Evolutionary conservation across 75 land plant genomes (phyloP).

Genomic region (Chamaecyparis obtusa): DNA sequence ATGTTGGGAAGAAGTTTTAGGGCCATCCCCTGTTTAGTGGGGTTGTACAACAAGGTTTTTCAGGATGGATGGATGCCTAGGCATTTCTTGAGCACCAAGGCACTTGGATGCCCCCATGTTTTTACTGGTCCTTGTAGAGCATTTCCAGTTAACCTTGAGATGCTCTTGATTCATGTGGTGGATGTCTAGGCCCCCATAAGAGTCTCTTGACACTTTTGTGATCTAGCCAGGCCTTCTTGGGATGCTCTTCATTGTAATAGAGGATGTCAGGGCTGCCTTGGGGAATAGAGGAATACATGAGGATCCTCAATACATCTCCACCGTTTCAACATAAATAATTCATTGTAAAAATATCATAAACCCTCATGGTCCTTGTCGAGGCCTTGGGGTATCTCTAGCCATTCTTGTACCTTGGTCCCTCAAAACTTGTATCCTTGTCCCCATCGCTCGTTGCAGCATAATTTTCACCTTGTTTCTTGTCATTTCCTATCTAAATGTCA

Average conservation of each 20-base stretch:
- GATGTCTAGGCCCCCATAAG: neutral
- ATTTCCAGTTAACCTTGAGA: neutral
- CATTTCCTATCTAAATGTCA: neutral
- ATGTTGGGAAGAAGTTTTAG: neutral
- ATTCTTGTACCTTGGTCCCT: neutral
- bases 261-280: neutral
- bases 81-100: neutral
- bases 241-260: neutral
- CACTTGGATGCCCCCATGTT: neutral
- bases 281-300: neutral
- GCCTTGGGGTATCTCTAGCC: neutral
- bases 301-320: neutral
- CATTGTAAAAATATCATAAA: neutral
- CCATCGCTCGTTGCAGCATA: neutral
- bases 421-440: neutral
- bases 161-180: neutral
- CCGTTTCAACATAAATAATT: neutral
- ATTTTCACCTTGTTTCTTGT: neutral
- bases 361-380: neutral
- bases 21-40: too few species aligned
- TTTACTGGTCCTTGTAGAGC: neutral
- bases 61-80: neutral
- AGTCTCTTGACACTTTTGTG: neutral
- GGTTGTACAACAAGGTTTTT: neutral
- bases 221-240: neutral